Evolutionary conservation across 2,329 filamentous ascomycete genomes (phyloP), one percentile per base, ranked within the genome.

Genomic region (Zalaria obscura): DNA sequence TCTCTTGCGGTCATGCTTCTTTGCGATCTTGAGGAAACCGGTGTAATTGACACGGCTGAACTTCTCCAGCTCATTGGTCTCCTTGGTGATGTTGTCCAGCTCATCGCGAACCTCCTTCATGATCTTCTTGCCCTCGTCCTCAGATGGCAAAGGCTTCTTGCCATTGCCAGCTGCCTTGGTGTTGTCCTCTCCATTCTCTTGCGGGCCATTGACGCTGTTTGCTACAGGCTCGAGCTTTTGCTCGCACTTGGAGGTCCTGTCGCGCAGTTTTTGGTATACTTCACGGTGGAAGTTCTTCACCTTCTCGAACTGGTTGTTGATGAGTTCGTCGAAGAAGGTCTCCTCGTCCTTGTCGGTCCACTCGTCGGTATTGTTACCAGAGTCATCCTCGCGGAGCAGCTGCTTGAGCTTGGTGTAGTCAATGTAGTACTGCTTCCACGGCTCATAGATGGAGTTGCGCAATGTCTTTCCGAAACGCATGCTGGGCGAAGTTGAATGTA

Each of bases 21-120:
- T 98, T 43, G 87, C 87, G 38, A 93, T 93, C 71, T 98, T 98
- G 57, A 95, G 74, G 64, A 96, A 94, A 38, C 87, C 91, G 4
- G 91, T 94, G 63, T 95, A 98, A 67, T 98, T 98, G 67, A 95
- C 80, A 49, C 81, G 83, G 62, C 86, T 91, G 66, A 91, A 98
- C 61, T 85, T 91, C 65, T 94, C 91, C 51, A 98, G 73, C 68
- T 93, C 84, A 59, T 82, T 89, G 55, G 93, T 80, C 63, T 95
- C 86, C 58, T 85, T 84, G 29, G 84, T 91, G 62, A 96, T 91
- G 41, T 66, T 65, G 61, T 96, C 89, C 42, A 96, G 74, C 66
- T 95, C 86, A 38, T 68, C 62, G 55, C 91, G 72, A 33, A 89
- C 78, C 52, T 84, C 75, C 50, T 78, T 76, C 40, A 93, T 67